Evolutionary conservation across 2,329 filamentous ascomycete genomes (phyloP).

Genomic region (Hortaea sp.): DNA sequence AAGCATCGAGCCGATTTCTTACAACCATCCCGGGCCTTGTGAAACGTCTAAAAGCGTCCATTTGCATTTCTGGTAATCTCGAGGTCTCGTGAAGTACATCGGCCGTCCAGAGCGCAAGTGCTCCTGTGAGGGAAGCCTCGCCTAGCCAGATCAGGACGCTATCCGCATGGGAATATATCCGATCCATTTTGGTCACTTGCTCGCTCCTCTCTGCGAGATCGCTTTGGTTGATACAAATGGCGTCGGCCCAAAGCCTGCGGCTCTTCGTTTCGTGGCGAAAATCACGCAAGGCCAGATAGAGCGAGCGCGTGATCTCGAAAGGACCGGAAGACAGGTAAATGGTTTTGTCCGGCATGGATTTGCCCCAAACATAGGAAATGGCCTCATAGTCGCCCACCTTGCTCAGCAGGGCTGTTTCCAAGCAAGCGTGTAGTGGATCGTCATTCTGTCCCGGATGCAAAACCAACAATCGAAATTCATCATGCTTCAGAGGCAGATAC

Average conservation of each 20-base stretch:
- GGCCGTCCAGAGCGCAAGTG: neutral
- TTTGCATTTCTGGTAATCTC: neutral
- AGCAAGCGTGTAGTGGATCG: neutral
- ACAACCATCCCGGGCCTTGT: neutral
- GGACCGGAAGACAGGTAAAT: too few species aligned
- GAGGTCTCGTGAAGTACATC: neutral
- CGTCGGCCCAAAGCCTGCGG: constrained; percentile 12
- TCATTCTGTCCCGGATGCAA: neutral
- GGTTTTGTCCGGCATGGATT: too few species aligned
- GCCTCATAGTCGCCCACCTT: neutral
- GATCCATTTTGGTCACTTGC: constrained; percentile 23
- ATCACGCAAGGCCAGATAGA: neutral
- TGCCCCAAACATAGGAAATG: constrained; percentile 5
- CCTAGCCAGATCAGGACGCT: constrained; percentile 13
- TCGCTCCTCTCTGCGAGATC: constrained; percentile 7
- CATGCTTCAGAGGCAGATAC: neutral
- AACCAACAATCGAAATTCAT: neutral
- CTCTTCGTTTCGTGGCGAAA: neutral
- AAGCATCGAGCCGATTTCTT: neutral
- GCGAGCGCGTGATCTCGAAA: constrained; percentile 1
- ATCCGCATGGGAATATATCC: constrained; percentile 23
- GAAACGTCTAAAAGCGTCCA: neutral
- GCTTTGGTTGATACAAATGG: constrained; percentile 15
- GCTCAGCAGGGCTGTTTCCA: neutral
- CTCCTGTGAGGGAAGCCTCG: neutral